Evolutionary conservation across 345 rosid genomes (phyloP).

Genomic region (Eucalyptus sp.): DNA sequence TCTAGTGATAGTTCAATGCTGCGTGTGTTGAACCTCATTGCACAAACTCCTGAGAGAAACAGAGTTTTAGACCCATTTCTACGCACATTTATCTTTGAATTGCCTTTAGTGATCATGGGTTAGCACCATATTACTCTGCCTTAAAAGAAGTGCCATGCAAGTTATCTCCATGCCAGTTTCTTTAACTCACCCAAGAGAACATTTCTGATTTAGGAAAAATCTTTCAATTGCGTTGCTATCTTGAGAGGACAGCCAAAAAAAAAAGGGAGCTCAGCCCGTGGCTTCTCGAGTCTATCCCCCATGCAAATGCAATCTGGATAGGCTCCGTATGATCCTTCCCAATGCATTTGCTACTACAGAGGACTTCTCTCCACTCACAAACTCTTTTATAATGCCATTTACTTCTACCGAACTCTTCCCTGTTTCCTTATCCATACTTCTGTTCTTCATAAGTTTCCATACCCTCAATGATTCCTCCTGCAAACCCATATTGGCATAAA

Average conservation of each 20-base stretch:
- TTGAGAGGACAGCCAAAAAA: not conserved
- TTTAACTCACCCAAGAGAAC: not conserved
- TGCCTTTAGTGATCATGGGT: not conserved
- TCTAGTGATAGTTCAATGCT: not conserved
- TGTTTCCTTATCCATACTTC: constrained; percentile 8
- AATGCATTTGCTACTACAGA: not conserved
- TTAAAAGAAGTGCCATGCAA: not conserved
- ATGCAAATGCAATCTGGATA: not conserved
- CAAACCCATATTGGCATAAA: constrained; percentile 15
- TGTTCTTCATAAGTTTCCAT: constrained; percentile 1
- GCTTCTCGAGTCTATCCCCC: not conserved
- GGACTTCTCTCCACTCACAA: constrained; percentile 6
- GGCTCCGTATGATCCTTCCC: not conserved
- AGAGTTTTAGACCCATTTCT: not conserved
- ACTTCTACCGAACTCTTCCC: constrained; percentile 13
- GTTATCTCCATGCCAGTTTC: not conserved
- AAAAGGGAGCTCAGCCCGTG: not conserved
- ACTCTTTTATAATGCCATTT: constrained; percentile 2
- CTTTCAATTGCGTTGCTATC: not conserved
- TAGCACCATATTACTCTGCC: not conserved
- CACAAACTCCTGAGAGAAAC: not conserved
- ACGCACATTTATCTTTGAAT: not conserved
- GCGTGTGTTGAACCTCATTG: not conserved
- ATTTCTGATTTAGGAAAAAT: not conserved
- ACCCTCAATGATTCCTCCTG: constrained; percentile 7